phyloP scores from a whole-genome alignment of 108 stramenopile genomes.

The Skeletonema marinoi region DNA sequence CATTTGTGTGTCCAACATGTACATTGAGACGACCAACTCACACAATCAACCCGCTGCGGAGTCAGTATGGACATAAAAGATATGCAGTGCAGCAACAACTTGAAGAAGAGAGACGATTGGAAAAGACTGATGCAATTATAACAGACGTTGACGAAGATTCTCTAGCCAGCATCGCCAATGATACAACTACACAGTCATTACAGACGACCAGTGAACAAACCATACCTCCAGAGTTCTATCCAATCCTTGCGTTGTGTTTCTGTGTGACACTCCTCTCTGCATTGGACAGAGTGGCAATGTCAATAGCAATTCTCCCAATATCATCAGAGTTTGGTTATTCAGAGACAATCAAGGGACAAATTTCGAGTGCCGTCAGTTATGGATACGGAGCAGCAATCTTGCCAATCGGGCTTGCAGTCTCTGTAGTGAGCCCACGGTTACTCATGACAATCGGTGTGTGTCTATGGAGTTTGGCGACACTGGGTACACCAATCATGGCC shows the following conservation, averaged over 20 bases:
- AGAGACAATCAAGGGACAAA: constrained; percentile 85
- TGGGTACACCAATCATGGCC: constrained; percentile 65
- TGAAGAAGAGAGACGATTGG: neutral
- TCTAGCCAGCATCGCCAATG: neutral
- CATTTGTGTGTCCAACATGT: neutral
- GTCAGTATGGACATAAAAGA: neutral
- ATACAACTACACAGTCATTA: neutral
- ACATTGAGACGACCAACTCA: neutral
- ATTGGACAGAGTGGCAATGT: constrained; percentile 88
- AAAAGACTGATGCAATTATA: neutral
- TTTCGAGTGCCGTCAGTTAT: constrained; percentile 75
- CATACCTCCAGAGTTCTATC: constrained; percentile 4
- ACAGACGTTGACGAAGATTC: neutral
- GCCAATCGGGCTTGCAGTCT: constrained; percentile 72
- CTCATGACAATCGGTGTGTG: constrained; percentile 67
- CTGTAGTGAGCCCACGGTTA: constrained; percentile 47
- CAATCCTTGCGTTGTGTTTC: constrained; percentile 64
- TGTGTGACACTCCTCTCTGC: constrained; percentile 66
- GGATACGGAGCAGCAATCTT: constrained; percentile 86
- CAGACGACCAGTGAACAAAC: neutral
- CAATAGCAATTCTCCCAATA: constrained; percentile 89
- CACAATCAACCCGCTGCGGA: neutral
- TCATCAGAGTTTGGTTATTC: constrained; percentile 69
- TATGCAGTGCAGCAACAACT: neutral
- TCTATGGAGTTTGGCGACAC: constrained; percentile 74